Base-by-base conservation (phyloP, 139 green algal genomes). In the Limnomonas spitsbergensis region DNA sequence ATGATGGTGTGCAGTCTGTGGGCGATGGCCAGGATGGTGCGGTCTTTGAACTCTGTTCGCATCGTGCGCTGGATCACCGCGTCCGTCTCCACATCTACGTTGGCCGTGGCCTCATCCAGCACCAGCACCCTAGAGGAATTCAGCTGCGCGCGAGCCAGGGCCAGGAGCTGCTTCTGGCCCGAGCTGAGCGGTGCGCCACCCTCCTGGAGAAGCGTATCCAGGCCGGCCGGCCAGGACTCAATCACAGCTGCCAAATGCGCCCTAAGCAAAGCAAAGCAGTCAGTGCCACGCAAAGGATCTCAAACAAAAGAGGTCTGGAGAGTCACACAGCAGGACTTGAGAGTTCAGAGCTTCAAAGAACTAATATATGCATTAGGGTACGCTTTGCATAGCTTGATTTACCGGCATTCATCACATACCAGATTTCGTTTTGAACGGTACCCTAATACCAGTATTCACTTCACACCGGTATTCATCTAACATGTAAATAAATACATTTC, bases 161-260 rank as follows among this genome's bases (percentile, higher is more conserved):
- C 94, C 40, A 98, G 82, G 69, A 99, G 91, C 87, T 99, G 95
- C 71, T 92, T 88, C 88, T 99, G 94, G 0, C 95, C 95, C 24
- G 89, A 79, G 3, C 67, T 88, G 38, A 98, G 91, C 68, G 95
- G 95, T 14, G 87, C 87, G 35, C 95, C 95, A 47, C 92, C 93
- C 76, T 98, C 94, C 1, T 85, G 79, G 40, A 80, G 61, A 20
- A 66, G 61, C 26, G 83, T 86, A 81, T 92, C 90, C 75, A 94
- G 81, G 0, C 89, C 86, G 29, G 66, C 56, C 27, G 76, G 81
- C 84, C 82, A 93, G 38, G 32, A 66, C 79, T 84, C 88, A 53
- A 88, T 77, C 38, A 85, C 66, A n/a, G 68, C 32, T 3, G 74
- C 68, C 56, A 88, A 79, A 72, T 88, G 83, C 2, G 66, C 80